Percentiles rank a stretch among this genome's conserved stretches.
phyloP scores from a whole-genome alignment of 2,329 filamentous ascomycete genomes.

The Mycosphaerella arachidis region DNA sequence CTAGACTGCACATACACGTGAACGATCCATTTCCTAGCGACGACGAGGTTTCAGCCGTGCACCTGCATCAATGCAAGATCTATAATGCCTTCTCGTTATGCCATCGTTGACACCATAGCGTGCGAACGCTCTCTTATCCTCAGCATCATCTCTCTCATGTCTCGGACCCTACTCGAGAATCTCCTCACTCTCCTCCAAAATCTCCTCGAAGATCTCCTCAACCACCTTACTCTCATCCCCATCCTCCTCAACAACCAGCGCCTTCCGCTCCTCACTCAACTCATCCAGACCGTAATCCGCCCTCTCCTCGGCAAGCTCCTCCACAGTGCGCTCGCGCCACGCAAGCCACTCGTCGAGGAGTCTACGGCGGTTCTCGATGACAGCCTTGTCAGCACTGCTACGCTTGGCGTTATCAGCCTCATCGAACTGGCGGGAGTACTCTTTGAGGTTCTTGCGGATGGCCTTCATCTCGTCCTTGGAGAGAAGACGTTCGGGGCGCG shows the following conservation, averaged over 20 bases:
- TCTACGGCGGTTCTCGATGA: constrained; percentile 79
- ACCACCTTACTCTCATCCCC: constrained; percentile 52
- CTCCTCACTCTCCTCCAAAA: constrained; percentile 83
- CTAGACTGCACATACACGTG: no score
- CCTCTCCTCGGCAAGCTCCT: constrained; percentile 68
- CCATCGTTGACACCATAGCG: neutral
- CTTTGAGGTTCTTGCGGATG: constrained; percentile 95
- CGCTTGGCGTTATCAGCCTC: constrained; percentile 92
- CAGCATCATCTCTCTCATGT: neutral
- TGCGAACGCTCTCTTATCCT: neutral
- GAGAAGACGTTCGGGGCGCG: constrained; percentile 83
- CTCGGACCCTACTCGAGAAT: constrained; percentile 42
- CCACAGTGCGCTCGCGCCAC: constrained; percentile 72
- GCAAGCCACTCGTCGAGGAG: constrained; percentile 83
- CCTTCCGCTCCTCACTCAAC: constrained; percentile 59
- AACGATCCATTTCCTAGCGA: no score
- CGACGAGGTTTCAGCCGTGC: no score
- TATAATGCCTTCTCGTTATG: neutral
- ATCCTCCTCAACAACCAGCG: constrained; percentile 48
- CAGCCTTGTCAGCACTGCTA: constrained; percentile 87
- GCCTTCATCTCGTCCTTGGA: constrained; percentile 96
- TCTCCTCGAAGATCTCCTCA: constrained; percentile 85
- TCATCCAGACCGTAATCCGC: constrained; percentile 61
- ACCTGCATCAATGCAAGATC: no score
- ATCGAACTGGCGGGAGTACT: constrained; percentile 92